These are phyloP conservation scores for Limtongozyma cylindracea DNA, from an alignment of 805 yeast species.

Conservation along the genomic window DNA sequence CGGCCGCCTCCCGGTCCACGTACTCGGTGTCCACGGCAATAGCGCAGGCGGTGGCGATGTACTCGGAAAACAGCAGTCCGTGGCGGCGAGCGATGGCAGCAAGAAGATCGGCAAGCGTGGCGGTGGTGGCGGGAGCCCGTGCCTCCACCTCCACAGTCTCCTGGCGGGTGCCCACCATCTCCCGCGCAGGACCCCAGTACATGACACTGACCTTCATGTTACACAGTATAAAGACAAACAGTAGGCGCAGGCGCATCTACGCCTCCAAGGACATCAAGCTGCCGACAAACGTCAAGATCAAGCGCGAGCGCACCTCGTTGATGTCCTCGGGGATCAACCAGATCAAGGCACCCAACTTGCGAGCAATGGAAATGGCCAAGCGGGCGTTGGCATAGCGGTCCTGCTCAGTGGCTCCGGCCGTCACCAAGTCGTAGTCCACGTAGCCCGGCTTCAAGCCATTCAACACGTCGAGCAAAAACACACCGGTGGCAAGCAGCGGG, in stretches of 20 bases:
- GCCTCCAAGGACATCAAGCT: conserved; percentile 43
- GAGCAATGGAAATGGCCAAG: conserved; percentile 92
- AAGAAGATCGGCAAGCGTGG: too few relatives aligned
- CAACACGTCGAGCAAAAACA: conserved; percentile 69
- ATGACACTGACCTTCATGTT: conserved; percentile 2
- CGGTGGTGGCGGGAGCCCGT: too few relatives aligned
- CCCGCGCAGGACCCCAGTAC: too few relatives aligned
- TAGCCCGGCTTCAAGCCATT: conserved; percentile 93
- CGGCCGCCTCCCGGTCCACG: too few relatives aligned
- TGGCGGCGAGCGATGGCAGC: too few relatives aligned
- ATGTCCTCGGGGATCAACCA: conserved; percentile 99
- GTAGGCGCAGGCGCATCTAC: neutral
- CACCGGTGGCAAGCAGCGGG: conserved; percentile 46
- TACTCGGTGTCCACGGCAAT: too few relatives aligned
- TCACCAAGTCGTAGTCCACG: conserved; percentile 84
- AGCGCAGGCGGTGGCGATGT: too few relatives aligned
- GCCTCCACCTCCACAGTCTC: too few relatives aligned
- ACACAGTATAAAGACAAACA: conserved; percentile 3
- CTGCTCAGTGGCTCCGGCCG: conserved; percentile 55
- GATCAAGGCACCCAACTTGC: conserved; percentile 91
- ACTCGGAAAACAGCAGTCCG: too few relatives aligned
- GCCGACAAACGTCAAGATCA: conserved; percentile 85
- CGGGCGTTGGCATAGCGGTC: conserved; percentile 86
- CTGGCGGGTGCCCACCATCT: too few relatives aligned
- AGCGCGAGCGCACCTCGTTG: conserved; percentile 82